Evolutionary conservation across 2,329 filamentous ascomycete genomes (phyloP).

Genomic region (Trematosphaeria pertusa): DNA sequence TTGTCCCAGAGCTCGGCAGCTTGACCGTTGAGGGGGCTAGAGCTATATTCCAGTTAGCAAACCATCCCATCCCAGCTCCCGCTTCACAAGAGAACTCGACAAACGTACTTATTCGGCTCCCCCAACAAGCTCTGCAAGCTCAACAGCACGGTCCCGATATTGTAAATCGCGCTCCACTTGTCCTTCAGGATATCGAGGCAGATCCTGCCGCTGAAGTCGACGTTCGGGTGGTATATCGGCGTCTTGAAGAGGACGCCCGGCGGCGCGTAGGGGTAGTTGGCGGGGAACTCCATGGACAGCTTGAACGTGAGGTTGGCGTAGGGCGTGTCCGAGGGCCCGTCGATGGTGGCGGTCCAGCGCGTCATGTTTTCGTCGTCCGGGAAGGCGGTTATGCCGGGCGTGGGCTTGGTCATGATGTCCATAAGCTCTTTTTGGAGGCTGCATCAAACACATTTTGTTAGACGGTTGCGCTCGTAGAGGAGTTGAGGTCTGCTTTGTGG

Average conservation of each 20-base stretch:
- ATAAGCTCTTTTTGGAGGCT: slow-evolving; percentile 97
- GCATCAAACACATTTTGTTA: too few relatives aligned
- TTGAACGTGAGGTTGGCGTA: slow-evolving; percentile 90
- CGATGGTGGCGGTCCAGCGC: slow-evolving; percentile 92
- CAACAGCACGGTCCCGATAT: slow-evolving; percentile 89
- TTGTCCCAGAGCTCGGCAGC: slow-evolving; percentile 96
- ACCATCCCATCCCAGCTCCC: not conserved
- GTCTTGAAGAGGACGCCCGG: slow-evolving; percentile 97
- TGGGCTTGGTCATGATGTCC: slow-evolving; percentile 95
- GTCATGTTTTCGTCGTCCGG: slow-evolving; percentile 86
- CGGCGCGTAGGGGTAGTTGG: slow-evolving; percentile 90
- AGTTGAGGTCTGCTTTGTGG: slow-evolving; percentile 46
- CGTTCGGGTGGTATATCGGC: slow-evolving; percentile 98
- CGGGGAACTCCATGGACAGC: slow-evolving; percentile 87
- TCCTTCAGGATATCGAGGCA: slow-evolving; percentile 98
- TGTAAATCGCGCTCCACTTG: slow-evolving; percentile 98
- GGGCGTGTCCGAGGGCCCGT: slow-evolving; percentile 87
- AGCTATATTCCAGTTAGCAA: slow-evolving; percentile 59
- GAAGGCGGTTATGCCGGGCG: slow-evolving; percentile 93
- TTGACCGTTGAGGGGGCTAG: slow-evolving; percentile 93
- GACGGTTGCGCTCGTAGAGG: too few relatives aligned
- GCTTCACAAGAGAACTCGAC: slow-evolving; percentile 6
- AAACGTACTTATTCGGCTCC: slow-evolving; percentile 93
- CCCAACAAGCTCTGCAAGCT: slow-evolving; percentile 94
- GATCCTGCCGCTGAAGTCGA: slow-evolving; percentile 96